A percentile compares a stretch with the other conserved stretches of the same genome.
Evolutionary conservation across 164 flowering plant species (phyloP).

Genomic region (Tetrastigma voinierianum): DNA sequence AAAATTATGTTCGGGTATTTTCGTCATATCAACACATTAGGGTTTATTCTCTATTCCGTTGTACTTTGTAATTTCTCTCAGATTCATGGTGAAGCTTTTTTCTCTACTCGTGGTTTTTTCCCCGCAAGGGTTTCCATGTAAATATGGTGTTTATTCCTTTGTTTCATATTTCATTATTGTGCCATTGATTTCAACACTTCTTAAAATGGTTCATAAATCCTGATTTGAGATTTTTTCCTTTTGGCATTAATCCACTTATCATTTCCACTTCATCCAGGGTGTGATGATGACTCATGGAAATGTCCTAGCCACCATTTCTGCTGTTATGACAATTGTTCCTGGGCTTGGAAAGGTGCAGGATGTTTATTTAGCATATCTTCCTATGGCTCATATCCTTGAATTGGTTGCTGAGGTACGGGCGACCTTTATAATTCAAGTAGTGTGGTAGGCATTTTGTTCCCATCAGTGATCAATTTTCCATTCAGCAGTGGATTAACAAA

Average conservation of each 20-base stretch:
- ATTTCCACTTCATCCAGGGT: constrained; percentile 54
- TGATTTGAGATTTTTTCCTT: not conserved
- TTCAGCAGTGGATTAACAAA: not conserved
- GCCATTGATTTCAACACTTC: too few relatives aligned
- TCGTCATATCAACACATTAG: too few relatives aligned
- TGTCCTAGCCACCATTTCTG: constrained; percentile 76
- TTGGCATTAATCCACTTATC: not conserved
- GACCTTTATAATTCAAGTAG: not conserved
- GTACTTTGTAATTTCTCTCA: too few relatives aligned
- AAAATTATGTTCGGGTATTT: too few relatives aligned
- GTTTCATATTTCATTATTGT: too few relatives aligned
- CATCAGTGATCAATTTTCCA: not conserved
- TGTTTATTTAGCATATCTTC: constrained; percentile 85
- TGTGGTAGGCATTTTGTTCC: not conserved
- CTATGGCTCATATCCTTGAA: constrained; percentile 95
- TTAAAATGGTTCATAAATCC: too few relatives aligned
- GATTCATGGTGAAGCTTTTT: too few relatives aligned
- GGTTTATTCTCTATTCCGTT: too few relatives aligned
- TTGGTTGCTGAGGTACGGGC: constrained; percentile 89
- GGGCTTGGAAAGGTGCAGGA: constrained; percentile 56
- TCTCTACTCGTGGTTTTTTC: too few relatives aligned
- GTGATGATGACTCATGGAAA: constrained; percentile 98
- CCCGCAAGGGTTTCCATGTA: too few relatives aligned
- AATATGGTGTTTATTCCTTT: too few relatives aligned
- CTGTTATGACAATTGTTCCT: constrained; percentile 91